These are phyloP conservation scores for Penicillium fuscoglaucum DNA, from an alignment of 2,329 filamentous ascomycete species.

Conservation along the genomic window DNA sequence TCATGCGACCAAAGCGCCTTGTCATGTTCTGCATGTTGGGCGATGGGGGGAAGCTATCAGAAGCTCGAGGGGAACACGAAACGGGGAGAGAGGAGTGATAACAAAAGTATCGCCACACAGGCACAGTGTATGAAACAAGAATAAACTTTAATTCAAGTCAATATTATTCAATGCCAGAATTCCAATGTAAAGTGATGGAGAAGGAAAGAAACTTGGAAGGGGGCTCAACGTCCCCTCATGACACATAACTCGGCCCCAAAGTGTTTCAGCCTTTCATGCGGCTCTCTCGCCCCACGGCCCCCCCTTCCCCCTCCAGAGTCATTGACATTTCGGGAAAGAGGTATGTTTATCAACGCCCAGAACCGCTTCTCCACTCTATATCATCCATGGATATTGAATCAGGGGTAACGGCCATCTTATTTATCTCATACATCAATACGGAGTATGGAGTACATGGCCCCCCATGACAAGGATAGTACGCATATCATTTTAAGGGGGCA, in stretches of 20 bases:
- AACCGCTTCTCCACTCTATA: not conserved
- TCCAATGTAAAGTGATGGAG: not conserved
- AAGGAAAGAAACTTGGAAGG: not conserved
- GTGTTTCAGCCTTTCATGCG: slow-evolving; percentile 26
- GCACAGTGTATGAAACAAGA: not conserved
- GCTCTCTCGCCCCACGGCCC: slow-evolving; percentile 13
- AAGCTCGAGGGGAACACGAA: not conserved
- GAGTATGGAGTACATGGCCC: not conserved
- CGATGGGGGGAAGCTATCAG: not conserved
- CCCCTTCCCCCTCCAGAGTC: not conserved
- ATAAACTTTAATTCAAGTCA: not conserved
- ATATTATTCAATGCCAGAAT: not conserved
- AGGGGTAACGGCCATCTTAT: not conserved
- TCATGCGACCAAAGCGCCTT: slow-evolving; percentile 67
- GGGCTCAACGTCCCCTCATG: slow-evolving; percentile 2
- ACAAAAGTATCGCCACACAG: not conserved
- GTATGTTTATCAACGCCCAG: not conserved
- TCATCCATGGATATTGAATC: not conserved
- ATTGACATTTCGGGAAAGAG: not conserved
- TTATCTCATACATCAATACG: not conserved
- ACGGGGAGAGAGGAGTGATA: not conserved
- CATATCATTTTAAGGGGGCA: not conserved
- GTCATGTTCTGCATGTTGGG: slow-evolving; percentile 57
- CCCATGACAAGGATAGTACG: not conserved
- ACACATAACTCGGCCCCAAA: slow-evolving; percentile 7